These are phyloP conservation scores for Melocanna baccifera DNA, from an alignment of 176 grass and related monocot species.

Conservation along the genomic window DNA sequence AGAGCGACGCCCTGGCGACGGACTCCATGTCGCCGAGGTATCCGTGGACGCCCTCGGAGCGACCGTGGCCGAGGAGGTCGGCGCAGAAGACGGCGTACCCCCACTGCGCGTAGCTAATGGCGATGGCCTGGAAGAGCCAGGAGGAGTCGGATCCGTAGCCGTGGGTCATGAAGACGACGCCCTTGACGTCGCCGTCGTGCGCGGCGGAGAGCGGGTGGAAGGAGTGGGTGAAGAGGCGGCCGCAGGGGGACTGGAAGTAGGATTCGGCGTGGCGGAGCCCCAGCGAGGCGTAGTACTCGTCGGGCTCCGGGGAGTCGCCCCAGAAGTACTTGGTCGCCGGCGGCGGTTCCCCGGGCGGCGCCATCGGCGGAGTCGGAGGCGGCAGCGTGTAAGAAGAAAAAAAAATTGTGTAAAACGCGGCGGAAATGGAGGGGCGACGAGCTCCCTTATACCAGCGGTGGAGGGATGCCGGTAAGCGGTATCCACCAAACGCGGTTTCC, in stretches of 20 bases:
- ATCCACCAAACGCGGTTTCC: neutral
- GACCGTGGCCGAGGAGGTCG: conserved; percentile 67
- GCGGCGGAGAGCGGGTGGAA: conserved; percentile 52
- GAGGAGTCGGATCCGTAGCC: conserved; percentile 69
- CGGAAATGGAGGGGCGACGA: neutral
- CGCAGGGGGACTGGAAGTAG: conserved; percentile 50
- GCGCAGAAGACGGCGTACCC: conserved; percentile 71
- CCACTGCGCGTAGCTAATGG: conserved; percentile 58
- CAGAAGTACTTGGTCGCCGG: conserved; percentile 49
- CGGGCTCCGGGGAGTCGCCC: conserved; percentile 55
- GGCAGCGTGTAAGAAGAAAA: neutral
- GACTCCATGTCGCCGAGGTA: conserved; percentile 72
- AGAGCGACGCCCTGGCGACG: conserved; percentile 48
- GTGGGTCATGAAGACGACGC: conserved; percentile 54
- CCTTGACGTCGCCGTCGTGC: conserved; percentile 43
- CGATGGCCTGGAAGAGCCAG: conserved; percentile 67
- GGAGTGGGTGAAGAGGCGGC: conserved; percentile 68
- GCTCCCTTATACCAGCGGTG: neutral
- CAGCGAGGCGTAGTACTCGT: conserved; percentile 58
- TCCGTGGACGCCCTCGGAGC: conserved; percentile 65
- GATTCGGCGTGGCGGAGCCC: conserved; percentile 51
- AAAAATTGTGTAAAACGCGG: neutral
- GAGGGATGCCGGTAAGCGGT: neutral
- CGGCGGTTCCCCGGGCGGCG: neutral
- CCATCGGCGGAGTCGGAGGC: neutral